Evolutionary conservation across 2,329 filamentous ascomycete genomes (phyloP), one percentile per base, ranked within the genome.

Genomic region (Sporothrix dimorphospora): DNA sequence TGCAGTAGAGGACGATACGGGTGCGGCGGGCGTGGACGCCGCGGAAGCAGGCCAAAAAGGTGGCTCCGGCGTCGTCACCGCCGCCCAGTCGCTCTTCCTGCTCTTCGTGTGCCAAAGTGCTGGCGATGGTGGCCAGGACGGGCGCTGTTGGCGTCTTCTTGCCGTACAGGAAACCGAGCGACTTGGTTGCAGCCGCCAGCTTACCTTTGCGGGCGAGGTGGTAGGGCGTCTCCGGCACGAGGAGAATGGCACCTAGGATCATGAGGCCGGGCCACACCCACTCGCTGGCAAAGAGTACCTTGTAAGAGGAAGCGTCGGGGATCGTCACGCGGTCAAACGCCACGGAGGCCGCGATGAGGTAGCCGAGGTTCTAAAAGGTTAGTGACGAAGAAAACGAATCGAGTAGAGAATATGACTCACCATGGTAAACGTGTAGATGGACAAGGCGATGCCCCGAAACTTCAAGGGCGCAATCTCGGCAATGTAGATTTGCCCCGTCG

Each of bases 21-120:
- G 71, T 72, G 24, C 71, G 71, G 16, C 71, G 59, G 49, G 59
- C 55, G 68, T 72, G 63, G 59, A 53, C 49, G 55, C 71, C 71
- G 42, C 59, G 34, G 61, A 72, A 72, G 68, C 71, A 72, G 45
- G 63, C 53, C 3, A 24, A 12, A 9, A 55, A 55, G 9, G 51
- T 16, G 11, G 9, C 27, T 21, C 27, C 51, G 21, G 51, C 24
- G 51, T 53, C 12, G 21, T 55, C 21, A 12, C 24, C 24, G 24
- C 24, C 24, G 24, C 51, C 51, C 2, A 55, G 21, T 0, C 51
- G 24, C 51, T 55, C 51, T 14, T 55, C 51, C 11, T 55, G 51
- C 9, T 55, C 51, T 30, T 55, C 51, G 12, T 55, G 51, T 24
- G 51, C 51, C 9, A 55, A 24, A 4, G 51, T 55, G 9, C 21